These are phyloP conservation scores for Patellifolia procumbens DNA, from an alignment of 179 eudicot genomes.

Conservation along the genomic window DNA sequence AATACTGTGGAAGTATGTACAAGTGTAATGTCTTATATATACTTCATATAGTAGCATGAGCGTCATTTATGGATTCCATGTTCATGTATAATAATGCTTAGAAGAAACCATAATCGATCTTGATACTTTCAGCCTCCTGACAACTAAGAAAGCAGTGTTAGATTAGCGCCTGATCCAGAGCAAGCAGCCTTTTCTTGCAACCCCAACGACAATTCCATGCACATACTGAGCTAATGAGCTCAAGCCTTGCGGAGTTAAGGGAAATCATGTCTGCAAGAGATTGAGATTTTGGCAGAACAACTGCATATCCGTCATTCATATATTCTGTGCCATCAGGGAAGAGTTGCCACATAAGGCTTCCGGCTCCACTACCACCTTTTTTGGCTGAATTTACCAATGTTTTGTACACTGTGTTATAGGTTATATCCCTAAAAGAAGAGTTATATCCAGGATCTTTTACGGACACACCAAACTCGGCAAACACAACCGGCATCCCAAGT, in stretches of 20 bases:
- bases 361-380: constrained; percentile 79
- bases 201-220: constrained; percentile 63
- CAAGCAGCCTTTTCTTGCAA: constrained; percentile 59
- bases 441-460: constrained; percentile 70
- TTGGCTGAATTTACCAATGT: constrained; percentile 54
- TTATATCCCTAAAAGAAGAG: constrained; percentile 52
- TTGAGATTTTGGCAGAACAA: constrained; percentile 56
- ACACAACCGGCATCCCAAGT: constrained; percentile 73
- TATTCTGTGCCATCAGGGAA: constrained; percentile 79
- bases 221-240: constrained; percentile 50
- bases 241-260: constrained; percentile 56
- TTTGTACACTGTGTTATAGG: constrained; percentile 52
- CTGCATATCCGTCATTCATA: constrained; percentile 80
- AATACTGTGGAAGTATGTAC: not conserved
- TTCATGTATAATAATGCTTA: not conserved
- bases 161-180: constrained; percentile 2
- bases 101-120: not conserved
- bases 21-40: not conserved
- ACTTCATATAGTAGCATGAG: not conserved
- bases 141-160: constrained; percentile 1
- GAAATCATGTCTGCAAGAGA: constrained; percentile 57
- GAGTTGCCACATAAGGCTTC: constrained; percentile 84
- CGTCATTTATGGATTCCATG: not conserved
- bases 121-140: not conserved
- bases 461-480: constrained; percentile 75